Base-by-base conservation (phyloP, 805 yeast species). In the Sungouiella thailandica region DNA sequence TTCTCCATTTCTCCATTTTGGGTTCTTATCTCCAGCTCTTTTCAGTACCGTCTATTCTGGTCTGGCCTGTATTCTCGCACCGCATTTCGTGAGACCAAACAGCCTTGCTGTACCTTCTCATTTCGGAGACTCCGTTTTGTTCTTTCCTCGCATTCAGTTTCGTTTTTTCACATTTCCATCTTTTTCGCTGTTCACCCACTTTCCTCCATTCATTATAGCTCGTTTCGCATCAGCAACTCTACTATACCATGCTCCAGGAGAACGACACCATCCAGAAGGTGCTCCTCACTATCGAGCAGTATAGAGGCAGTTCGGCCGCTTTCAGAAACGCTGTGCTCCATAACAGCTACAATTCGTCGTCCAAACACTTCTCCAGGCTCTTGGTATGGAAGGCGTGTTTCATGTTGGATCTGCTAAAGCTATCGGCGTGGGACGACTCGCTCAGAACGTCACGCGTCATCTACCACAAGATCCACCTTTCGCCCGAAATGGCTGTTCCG, bases 321-420 rank as follows among this genome's bases (percentile, higher is more conserved):
- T 50, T 66, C 28, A 53, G 53, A 29, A 36, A 43, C 3, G 58
- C 62, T 5, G 50, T 64, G 2, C 25, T 47, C 22, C 55, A 46
- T 22, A 50, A 54, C 36, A 64, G 58, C 11, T 63, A 62, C 46
- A 43, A 43, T 19, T 49, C 57, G 8, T 37, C 38, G 10, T 29
- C 41, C 17, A 38, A 45, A 19, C 28, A 46, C 38, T 65, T 57
- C 41, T 37, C 57, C 2, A 47, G 71, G 5, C 43, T 60, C 7
- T 49, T 66, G 24, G 35, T 65, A 7, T 66, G 71, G 71, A 66
- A 65, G 39, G 34, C 50, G 11, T 51, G 61, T 28, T 50, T 59
- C 14, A 57, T 66, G 22, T 60, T 68, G 11, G 62, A 63, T 19
- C 53, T 55, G 23, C 50, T 65, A 27, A 56, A 58, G 34, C 57